Base-by-base conservation (phyloP, 2,329 filamentous ascomycete species). In the Myriangium duriaei region DNA sequence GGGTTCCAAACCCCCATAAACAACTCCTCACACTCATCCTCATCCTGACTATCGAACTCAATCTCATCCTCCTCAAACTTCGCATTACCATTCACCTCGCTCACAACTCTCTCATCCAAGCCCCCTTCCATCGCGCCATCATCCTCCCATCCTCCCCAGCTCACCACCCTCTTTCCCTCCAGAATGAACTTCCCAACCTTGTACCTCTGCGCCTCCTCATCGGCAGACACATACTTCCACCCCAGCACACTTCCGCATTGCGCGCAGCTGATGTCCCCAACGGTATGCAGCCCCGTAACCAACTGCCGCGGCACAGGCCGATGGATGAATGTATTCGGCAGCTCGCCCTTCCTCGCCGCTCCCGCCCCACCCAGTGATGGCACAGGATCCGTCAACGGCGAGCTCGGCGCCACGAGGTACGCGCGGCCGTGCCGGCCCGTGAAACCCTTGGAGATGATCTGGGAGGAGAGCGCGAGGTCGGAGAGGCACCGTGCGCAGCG, bases 151-250 rank as follows among this genome's bases (percentile, higher is more conserved):
- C 47, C 51, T 43, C 75, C 72, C 74, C 74, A 78, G 13, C 56
- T 64, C 12, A 63, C 60, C 6, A 74, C 67, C 37, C 67, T 59
- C 53, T 68, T 72, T 30, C 72, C 76, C 54, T 79, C 74, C 17
- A 79, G 54, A 17, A 79, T 79, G 45, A 72, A 78, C 50, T 77
- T 78, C n/a, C 74, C 74, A 2, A 78, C 69, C 50, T 79, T 79
- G 49, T 79, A 79, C 39, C 65, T 60, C 55, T 79, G 74, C 9
- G 55, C 60, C 42, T 76, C 72, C 45, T 78, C 72, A 42, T 73
- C 71, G 0, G 74, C 74, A 13, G 66, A 63, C 15, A 78, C 66
- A 49, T 79, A 79, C 53, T 79, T 78, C 74, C 74, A 79, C 2
- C 74, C 74, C 13, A 79, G 49, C 24, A 74, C 63, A 38, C 52